Base-by-base conservation (phyloP, 768 basidiomycete genomes). In the Tubosaeta sp. region DNA sequence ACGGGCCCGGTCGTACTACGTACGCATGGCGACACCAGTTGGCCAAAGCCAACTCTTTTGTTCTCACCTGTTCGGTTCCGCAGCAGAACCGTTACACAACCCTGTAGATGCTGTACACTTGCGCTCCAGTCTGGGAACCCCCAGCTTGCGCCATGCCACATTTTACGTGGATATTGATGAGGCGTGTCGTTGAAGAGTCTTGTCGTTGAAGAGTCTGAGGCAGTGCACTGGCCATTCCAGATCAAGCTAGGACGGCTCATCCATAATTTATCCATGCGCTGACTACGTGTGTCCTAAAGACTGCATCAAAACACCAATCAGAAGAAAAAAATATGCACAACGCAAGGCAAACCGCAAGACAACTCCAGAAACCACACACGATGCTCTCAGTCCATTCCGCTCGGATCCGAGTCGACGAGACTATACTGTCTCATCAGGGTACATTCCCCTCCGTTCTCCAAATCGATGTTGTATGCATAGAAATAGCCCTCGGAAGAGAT, bases 401-500 rank as follows among this genome's bases (percentile, higher is more conserved):
- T 58, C 25, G 65, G 54, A 49, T 66, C 65, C 14, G 57, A 50
- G 31, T 66, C 65, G 25, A 66, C 65, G 35, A 66, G 63, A 48
- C 82, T 88, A 65, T 94, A 97, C 68, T 95, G 93, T 74, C 95
- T 95, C 80, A 94, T 87, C 63, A 99, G 68, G 17, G 87, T 81
- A 61, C 95, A 98, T 70, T 99, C 95, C 3, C 95, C 95, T 3
- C 95, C 95, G 47, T 87, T 86, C 69, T 99, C 95, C 54, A 98
- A 72, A 71, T 99, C 95, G 63, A 99, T 95, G 60, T 80, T 90
- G 69, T 98, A 98, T 14, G 88, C 84, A 65, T 99, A 97, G 68
- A 97, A 95, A 60, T 92, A 89, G 1, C 95, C 95, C 52, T 97
- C 94, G 0, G 91, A 89, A 0, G 93, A 94, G 51, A 98, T 83